These are phyloP conservation scores for Echium plantagineum DNA, from an alignment of 257 asterid species.

Conservation along the genomic window DNA sequence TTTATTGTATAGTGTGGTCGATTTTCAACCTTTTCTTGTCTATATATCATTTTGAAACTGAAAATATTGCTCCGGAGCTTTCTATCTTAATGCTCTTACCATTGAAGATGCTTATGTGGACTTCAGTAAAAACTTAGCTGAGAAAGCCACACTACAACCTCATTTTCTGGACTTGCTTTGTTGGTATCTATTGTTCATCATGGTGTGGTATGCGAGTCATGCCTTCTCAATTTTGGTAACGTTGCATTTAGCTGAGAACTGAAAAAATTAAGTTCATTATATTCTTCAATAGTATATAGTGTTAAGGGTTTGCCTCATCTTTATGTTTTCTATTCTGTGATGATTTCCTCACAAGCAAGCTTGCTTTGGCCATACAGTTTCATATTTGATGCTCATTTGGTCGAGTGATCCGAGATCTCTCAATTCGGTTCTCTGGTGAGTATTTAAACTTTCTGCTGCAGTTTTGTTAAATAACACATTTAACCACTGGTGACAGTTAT, in stretches of 20 bases:
- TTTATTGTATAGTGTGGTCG: slow-evolving; percentile 2
- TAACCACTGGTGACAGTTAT: background rate
- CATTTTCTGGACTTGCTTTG: background rate
- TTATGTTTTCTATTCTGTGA: background rate
- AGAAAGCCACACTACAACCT: background rate
- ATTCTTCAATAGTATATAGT: too few relatives aligned
- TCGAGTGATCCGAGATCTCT: background rate
- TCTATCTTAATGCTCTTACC: background rate
- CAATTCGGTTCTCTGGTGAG: background rate
- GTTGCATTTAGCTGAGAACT: background rate
- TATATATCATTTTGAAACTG: background rate
- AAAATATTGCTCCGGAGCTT: background rate
- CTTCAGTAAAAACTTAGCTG: too few relatives aligned
- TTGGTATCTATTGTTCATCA: background rate
- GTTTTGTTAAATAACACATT: background rate
- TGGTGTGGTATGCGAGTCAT: background rate
- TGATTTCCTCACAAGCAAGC: background rate
- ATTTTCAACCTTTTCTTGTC: background rate
- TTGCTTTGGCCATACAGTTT: background rate
- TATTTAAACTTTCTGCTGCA: background rate
- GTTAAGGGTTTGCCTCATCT: background rate
- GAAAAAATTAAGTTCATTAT: background rate
- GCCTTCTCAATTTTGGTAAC: background rate
- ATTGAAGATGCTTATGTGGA: background rate
- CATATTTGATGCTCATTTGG: background rate